These are phyloP conservation scores for Malus asiatica DNA, from an alignment of 306 rosid genomes.

Conservation along the genomic window DNA sequence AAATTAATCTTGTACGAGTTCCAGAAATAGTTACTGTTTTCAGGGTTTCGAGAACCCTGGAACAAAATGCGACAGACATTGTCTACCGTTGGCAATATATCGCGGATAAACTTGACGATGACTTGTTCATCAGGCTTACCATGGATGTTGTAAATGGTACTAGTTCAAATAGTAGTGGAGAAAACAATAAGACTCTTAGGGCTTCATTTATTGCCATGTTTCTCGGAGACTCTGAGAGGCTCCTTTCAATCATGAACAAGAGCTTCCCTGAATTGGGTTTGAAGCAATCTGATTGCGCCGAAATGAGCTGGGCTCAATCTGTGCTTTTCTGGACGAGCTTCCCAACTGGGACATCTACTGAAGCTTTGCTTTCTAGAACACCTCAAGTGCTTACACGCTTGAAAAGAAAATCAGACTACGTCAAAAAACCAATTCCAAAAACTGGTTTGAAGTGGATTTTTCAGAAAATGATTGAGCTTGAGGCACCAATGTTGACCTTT, in stretches of 20 bases:
- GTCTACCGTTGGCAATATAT: constrained; percentile 20
- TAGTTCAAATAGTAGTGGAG: neutral
- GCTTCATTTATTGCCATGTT: constrained; percentile 20
- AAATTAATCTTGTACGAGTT: constrained; percentile 27
- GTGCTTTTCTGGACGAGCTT: constrained; percentile 26
- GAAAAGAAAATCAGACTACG: constrained; percentile 26
- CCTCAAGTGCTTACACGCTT: constrained; percentile 13
- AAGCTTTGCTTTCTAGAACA: constrained; percentile 17
- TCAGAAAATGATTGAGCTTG: constrained; percentile 13
- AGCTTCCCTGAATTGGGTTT: constrained; percentile 30
- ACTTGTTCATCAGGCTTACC: constrained; percentile 30
- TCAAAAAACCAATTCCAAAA: constrained; percentile 24
- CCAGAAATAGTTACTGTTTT: constrained; percentile 30
- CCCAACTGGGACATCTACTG: constrained; percentile 2
- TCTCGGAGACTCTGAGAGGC: constrained; percentile 25
- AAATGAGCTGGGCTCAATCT: constrained; percentile 28
- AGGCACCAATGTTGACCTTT: constrained; percentile 15
- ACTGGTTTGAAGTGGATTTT: constrained; percentile 20
- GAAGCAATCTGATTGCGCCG: constrained; percentile 10
- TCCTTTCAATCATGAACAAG: constrained; percentile 17
- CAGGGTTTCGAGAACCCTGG: neutral
- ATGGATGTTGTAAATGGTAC: constrained; percentile 12
- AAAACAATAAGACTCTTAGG: constrained; percentile 10
- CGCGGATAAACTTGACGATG: constrained; percentile 25
- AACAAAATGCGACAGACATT: constrained; percentile 22